Percentiles rank a stretch among this genome's conserved stretches.
Evolutionary conservation across 2,329 filamentous ascomycete species (phyloP).

Genomic region (Alternaria gaisen): DNA sequence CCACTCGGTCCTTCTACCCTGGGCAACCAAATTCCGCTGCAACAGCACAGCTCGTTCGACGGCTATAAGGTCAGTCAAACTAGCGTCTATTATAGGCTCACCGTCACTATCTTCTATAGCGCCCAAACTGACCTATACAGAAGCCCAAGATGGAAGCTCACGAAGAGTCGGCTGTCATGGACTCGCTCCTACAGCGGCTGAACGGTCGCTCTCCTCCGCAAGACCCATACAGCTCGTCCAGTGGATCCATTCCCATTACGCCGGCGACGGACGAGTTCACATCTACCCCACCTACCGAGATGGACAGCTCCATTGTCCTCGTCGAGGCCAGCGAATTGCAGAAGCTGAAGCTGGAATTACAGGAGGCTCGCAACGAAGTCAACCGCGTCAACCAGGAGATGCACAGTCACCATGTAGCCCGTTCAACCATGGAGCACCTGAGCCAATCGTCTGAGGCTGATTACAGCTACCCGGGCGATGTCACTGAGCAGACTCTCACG

Average conservation of each 20-base stretch:
- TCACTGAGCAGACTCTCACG: conserved; percentile 61
- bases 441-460: conserved; percentile 62
- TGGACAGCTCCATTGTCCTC: conserved; percentile 37
- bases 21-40: conserved; percentile 38
- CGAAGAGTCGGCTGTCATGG: conserved; percentile 51
- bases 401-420: conserved; percentile 68
- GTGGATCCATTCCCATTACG: conserved; percentile 69
- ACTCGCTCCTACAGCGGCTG: conserved; percentile 76
- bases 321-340: conserved; percentile 67
- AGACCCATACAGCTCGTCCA: conserved; percentile 67
- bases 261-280: conserved; percentile 66
- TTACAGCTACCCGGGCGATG: conserved; percentile 56
- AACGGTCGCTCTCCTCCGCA: conserved; percentile 61
- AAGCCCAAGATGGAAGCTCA: conserved; percentile 59
- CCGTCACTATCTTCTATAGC: background rate
- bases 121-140: conserved; percentile 50
- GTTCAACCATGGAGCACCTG: conserved; percentile 67
- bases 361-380: conserved; percentile 74
- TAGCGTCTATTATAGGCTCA: background rate
- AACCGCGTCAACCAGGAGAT: conserved; percentile 76
- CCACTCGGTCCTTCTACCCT: conserved; percentile 51
- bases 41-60: conserved; percentile 32
- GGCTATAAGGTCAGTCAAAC: conserved; percentile 44
- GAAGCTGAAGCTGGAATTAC: conserved; percentile 75
- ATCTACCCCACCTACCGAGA: conserved; percentile 40